These are phyloP conservation scores for Cyberlindnera mycetangii DNA, from an alignment of 805 yeast species.

Conservation along the genomic window DNA sequence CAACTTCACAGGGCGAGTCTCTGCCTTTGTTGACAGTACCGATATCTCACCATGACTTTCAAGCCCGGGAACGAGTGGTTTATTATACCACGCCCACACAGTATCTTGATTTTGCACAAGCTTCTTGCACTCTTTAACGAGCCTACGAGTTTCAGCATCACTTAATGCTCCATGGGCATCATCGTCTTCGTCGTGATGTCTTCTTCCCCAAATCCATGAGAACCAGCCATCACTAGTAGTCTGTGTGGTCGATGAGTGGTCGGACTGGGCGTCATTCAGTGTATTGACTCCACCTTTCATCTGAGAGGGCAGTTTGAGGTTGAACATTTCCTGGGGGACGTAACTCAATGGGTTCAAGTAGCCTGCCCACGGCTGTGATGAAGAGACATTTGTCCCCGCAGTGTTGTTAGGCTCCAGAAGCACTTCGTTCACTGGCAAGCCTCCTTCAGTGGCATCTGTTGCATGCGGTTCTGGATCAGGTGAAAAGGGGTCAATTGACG, in stretches of 20 bases:
- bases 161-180: constrained; percentile 13
- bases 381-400: neutral
- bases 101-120: constrained; percentile 18
- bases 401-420: neutral
- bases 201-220: constrained; percentile 16
- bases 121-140: constrained; percentile 21
- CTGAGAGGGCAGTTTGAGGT: constrained; percentile 2
- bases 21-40: constrained; percentile 23
- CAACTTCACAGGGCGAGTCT: constrained; percentile 21
- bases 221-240: constrained; percentile 13
- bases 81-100: constrained; percentile 28
- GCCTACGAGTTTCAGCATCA: constrained; percentile 20
- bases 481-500: constrained; percentile 20
- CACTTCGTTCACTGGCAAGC: neutral
- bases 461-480: neutral
- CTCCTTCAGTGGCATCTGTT: neutral
- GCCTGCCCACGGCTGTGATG: constrained; percentile 4
- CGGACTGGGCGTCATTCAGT: constrained; percentile 3
- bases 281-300: neutral
- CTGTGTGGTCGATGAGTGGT: constrained; percentile 7
- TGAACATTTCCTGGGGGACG: constrained; percentile 6
- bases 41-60: constrained; percentile 21
- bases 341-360: constrained; percentile 13
- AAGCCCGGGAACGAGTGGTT: constrained; percentile 9
- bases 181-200: constrained; percentile 10